Evolutionary conservation across 2,329 filamentous ascomycete genomes (phyloP), one percentile per base, ranked within the genome.

Genomic region (Calonectria crousiana): DNA sequence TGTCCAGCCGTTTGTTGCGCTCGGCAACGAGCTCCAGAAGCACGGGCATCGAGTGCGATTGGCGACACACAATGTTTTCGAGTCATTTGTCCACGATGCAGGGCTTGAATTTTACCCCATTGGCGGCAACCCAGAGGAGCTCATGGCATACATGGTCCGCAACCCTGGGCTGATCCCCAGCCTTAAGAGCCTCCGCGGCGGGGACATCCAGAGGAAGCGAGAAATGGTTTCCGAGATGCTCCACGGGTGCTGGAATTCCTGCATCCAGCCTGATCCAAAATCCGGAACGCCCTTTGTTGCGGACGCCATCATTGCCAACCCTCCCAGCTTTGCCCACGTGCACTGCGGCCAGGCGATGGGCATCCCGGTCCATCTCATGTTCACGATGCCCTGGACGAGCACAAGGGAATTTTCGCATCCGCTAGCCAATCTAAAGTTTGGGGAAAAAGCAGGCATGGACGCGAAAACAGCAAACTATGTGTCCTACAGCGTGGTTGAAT

Each of bases 401-500:
- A 95, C 93, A 0, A 92, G 92, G 77, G 89, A 90, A 0, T 95
- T 95, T 73, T 92, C 93, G 0, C 93, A 95, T 78, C 93, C 93
- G 0, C 86, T 95, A 4, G 93, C 93, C 0, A 94, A 94, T 74
- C 90, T 95, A 44, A 89, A 92, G 72, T 75, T 76, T 44, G 67
- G 72, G 10, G 34, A 11, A 49, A 93, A 92, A 76, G 74, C 26
- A 26, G 73, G 72, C 18, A 76, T 71, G 60, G 75, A 91, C 90
- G 4, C 62, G 16, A 92, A 94, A 77, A 86, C 89, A 1, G 89
- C 92, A 1, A 95, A 95, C 77, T 94, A 92, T 77, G 88, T 95
- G 13, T 93, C 92, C 0, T 95, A 95, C 78, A 89, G 90, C 0
- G 86, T 95, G 51, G 92, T 95, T 1, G 94, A 95, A 73, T 92